Percentiles rank a stretch among this genome's conserved stretches.
These are phyloP conservation scores for Laburnicola sp. DNA, from an alignment of 2,329 filamentous ascomycete species.

Conservation along the genomic window DNA sequence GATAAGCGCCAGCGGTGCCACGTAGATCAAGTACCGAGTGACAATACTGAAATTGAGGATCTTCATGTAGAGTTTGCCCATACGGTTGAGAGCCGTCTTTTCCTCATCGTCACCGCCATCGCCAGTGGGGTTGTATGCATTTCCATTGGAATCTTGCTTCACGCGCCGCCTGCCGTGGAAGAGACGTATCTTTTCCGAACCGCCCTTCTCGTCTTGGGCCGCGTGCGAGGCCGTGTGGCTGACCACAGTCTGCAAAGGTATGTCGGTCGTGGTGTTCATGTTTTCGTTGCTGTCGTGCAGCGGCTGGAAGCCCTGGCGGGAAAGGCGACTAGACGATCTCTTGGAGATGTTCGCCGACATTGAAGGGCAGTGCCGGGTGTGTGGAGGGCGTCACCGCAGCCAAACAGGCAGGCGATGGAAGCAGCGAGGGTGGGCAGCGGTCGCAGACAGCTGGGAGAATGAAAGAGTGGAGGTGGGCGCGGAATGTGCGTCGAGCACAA, in stretches of 20 bases:
- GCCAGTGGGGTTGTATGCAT: slow-evolving; percentile 25
- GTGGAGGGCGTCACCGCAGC: background rate
- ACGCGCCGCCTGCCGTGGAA: slow-evolving; percentile 43
- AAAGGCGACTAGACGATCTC: slow-evolving; percentile 27
- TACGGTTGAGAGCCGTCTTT: slow-evolving; percentile 57
- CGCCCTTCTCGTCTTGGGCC: slow-evolving; percentile 27
- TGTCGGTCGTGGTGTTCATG: slow-evolving; percentile 60
- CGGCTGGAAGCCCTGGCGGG: slow-evolving; percentile 40
- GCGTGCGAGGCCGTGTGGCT: slow-evolving; percentile 50
- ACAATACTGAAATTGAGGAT: slow-evolving; percentile 65
- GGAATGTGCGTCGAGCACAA: slow-evolving; percentile 39
- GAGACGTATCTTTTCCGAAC: slow-evolving; percentile 46
- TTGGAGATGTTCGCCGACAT: slow-evolving; percentile 24
- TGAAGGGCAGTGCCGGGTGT: background rate
- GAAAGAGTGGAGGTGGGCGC: slow-evolving; percentile 2
- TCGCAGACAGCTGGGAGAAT: slow-evolving; percentile 14
- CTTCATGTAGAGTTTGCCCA: slow-evolving; percentile 64
- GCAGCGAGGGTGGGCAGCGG: slow-evolving; percentile 2
- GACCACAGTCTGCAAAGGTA: slow-evolving; percentile 61
- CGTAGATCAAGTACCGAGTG: slow-evolving; percentile 66
- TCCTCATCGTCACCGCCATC: slow-evolving; percentile 52
- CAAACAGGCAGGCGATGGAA: background rate
- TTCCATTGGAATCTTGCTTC: slow-evolving; percentile 31
- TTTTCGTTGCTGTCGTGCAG: slow-evolving; percentile 30
- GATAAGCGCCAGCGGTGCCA: slow-evolving; percentile 59